These are phyloP conservation scores for Malassezia psittaci DNA, from an alignment of 1,284 basidiomycete species.

Conservation along the genomic window DNA sequence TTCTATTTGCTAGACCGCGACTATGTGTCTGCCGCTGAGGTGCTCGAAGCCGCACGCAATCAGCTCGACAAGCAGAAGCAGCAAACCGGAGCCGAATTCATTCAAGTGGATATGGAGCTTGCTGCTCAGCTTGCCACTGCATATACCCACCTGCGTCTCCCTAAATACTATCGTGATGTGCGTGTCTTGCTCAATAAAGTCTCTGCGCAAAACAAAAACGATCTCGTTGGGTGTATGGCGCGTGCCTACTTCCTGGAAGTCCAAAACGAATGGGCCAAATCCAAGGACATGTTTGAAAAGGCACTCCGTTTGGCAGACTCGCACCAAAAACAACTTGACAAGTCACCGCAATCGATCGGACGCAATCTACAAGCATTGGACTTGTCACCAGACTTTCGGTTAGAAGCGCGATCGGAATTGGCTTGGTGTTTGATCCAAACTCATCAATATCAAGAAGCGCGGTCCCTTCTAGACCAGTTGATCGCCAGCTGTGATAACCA, in stretches of 20 bases:
- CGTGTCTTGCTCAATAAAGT: constrained; percentile 63
- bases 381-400: constrained; percentile 51
- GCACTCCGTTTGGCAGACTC: constrained; percentile 31
- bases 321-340: neutral
- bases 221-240: constrained; percentile 46
- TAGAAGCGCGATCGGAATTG: constrained; percentile 67
- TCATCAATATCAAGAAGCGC: constrained; percentile 54
- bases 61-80: constrained; percentile 16
- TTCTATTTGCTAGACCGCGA: constrained; percentile 68
- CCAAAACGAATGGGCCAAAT: constrained; percentile 67
- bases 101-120: constrained; percentile 62
- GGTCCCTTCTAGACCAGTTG: constrained; percentile 57
- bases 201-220: constrained; percentile 47
- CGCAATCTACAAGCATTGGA: constrained; percentile 44
- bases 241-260: constrained; percentile 60
- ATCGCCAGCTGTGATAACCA: constrained; percentile 54
- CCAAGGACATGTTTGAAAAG: constrained; percentile 57
- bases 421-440: constrained; percentile 73
- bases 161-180: constrained; percentile 76
- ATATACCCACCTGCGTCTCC: constrained; percentile 74
- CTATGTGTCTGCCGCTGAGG: constrained; percentile 51
- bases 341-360: constrained; percentile 15
- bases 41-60: constrained; percentile 21
- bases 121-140: constrained; percentile 61
- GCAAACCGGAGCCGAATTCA: constrained; percentile 59